Evolutionary conservation across 1,284 basidiomycete species (phyloP).

Genomic region (Boletellus deceptivus): DNA sequence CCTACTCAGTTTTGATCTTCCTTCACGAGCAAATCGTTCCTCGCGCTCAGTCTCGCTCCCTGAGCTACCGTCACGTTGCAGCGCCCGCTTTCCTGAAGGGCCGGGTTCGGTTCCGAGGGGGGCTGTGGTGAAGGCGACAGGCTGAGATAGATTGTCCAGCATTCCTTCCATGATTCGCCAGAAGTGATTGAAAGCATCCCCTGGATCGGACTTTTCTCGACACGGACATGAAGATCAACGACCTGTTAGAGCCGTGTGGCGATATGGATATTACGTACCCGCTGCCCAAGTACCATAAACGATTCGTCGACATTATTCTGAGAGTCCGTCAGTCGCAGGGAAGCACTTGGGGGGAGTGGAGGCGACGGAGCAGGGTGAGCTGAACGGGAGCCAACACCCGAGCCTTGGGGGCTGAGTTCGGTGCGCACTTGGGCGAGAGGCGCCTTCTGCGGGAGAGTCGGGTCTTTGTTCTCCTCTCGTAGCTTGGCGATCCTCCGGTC

Average conservation of each 20-base stretch:
- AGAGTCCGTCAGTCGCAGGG: slow-evolving; percentile 56
- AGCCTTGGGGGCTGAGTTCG: slow-evolving; percentile 27
- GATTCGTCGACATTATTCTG: slow-evolving; percentile 77
- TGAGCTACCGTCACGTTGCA: slow-evolving; percentile 46
- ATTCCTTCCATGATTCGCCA: slow-evolving; percentile 83
- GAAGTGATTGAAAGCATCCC: slow-evolving; percentile 81
- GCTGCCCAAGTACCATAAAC: slow-evolving; percentile 79
- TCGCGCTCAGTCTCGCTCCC: slow-evolving; percentile 67
- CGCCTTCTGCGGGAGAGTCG: slow-evolving; percentile 55
- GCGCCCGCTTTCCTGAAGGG: slow-evolving; percentile 24
- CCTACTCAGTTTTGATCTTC: slow-evolving; percentile 22
- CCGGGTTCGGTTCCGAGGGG: slow-evolving; percentile 53
- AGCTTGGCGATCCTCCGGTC: slow-evolving; percentile 67
- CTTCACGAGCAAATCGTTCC: slow-evolving; percentile 45
- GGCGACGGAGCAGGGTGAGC: slow-evolving; percentile 42
- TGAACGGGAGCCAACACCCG: slow-evolving; percentile 25
- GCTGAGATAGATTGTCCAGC: slow-evolving; percentile 77
- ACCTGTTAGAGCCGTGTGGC: slow-evolving; percentile 2
- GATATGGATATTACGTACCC: slow-evolving; percentile 36
- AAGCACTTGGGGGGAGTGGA: slow-evolving; percentile 39
- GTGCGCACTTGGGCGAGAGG: slow-evolving; percentile 25
- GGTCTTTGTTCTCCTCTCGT: slow-evolving; percentile 71
- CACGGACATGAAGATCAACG: slow-evolving; percentile 5
- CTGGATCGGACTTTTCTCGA: slow-evolving; percentile 59
- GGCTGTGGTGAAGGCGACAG: slow-evolving; percentile 80